These are phyloP conservation scores for Neospermospora avenae DNA, from an alignment of 2,329 filamentous ascomycete species.

Conservation along the genomic window DNA sequence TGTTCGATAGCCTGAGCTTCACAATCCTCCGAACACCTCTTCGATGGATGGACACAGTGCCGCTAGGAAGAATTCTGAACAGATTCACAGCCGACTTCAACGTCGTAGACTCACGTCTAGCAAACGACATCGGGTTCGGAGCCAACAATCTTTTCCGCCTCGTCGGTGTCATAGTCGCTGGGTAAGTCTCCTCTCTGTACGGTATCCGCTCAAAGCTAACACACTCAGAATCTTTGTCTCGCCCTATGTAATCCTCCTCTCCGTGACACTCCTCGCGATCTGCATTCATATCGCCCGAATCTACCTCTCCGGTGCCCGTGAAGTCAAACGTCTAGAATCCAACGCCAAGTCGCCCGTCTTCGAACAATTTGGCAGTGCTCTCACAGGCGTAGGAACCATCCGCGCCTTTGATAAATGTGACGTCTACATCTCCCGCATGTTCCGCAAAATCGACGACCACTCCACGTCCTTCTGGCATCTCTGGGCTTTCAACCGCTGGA, in stretches of 20 bases:
- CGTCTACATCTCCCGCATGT: slow-evolving; percentile 68
- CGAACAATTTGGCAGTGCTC: slow-evolving; percentile 71
- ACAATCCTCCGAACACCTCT: slow-evolving; percentile 68
- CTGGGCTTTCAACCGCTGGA: slow-evolving; percentile 74
- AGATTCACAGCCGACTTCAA: slow-evolving; percentile 77
- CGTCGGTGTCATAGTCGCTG: slow-evolving; percentile 63
- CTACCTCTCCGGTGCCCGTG: slow-evolving; percentile 69
- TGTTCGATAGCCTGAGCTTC: slow-evolving; percentile 66
- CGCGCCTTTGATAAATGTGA: slow-evolving; percentile 69
- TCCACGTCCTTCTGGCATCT: slow-evolving; percentile 63
- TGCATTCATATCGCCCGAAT: slow-evolving; percentile 55
- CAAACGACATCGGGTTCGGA: slow-evolving; percentile 59
- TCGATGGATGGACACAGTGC: slow-evolving; percentile 78
- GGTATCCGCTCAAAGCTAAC: slow-evolving; percentile 49
- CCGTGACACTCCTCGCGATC: slow-evolving; percentile 53
- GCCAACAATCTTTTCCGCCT: slow-evolving; percentile 59
- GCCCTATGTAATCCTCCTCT: slow-evolving; percentile 60
- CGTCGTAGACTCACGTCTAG: slow-evolving; percentile 65
- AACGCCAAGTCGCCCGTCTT: slow-evolving; percentile 76
- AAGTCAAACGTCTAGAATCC: slow-evolving; percentile 74
- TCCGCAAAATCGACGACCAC: slow-evolving; percentile 65
- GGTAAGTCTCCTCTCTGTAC: slow-evolving; percentile 30
- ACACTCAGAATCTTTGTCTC: slow-evolving; percentile 57
- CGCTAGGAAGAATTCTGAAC: slow-evolving; percentile 72
- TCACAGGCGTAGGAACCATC: slow-evolving; percentile 72